phyloP scores from a whole-genome alignment of 1,284 basidiomycete species.

The Chalciporus sp. region DNA sequence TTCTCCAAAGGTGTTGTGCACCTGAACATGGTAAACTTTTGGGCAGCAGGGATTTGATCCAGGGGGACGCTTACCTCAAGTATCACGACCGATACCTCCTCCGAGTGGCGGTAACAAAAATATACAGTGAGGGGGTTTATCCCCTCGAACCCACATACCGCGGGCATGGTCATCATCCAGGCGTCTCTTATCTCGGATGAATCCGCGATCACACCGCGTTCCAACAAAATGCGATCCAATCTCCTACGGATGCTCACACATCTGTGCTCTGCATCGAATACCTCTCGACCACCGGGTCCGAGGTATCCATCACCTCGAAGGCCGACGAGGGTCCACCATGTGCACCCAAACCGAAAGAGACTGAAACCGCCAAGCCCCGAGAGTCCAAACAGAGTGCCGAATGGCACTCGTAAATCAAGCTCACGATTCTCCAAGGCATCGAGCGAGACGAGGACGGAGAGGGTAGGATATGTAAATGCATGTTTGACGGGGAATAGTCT shows the following conservation, averaged over 20 bases:
- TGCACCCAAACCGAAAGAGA: slow-evolving; percentile 54
- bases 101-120: slow-evolving; percentile 56
- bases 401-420: slow-evolving; percentile 46
- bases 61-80: slow-evolving; percentile 49
- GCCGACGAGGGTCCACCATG: slow-evolving; percentile 48
- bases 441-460: slow-evolving; percentile 63
- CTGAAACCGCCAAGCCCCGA: background rate
- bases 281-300: slow-evolving; percentile 18
- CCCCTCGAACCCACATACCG: slow-evolving; percentile 66
- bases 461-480: slow-evolving; percentile 65
- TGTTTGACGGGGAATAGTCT: slow-evolving; percentile 61
- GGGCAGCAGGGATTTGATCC: background rate
- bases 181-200: slow-evolving; percentile 43
- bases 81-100: slow-evolving; percentile 50
- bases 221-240: slow-evolving; percentile 39
- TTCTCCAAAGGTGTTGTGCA: slow-evolving; percentile 82
- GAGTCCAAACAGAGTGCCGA: background rate
- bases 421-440: slow-evolving; percentile 52
- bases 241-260: slow-evolving; percentile 40
- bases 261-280: background rate
- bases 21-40: slow-evolving; percentile 40
- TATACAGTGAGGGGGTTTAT: slow-evolving; percentile 80
- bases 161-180: slow-evolving; percentile 81
- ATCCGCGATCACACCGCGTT: slow-evolving; percentile 31
- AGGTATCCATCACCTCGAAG: slow-evolving; percentile 54